Evolutionary conservation across 1,139 yeast species (phyloP).

Genomic region (Entelexis sorbosivorans): DNA sequence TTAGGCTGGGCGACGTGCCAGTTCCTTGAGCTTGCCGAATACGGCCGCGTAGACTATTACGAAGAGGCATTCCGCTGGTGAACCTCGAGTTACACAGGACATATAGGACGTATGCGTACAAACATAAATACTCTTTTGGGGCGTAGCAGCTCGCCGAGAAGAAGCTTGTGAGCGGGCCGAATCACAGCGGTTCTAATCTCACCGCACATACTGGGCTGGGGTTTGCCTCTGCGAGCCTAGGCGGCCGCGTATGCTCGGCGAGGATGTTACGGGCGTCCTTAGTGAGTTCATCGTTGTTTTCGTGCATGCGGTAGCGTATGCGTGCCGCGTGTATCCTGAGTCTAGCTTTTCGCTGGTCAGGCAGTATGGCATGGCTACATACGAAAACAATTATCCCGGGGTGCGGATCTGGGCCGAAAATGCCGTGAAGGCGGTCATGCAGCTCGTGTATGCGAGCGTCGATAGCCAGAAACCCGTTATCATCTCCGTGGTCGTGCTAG

Average conservation of each 20-base stretch:
- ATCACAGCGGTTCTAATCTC: no score
- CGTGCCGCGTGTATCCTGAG: conserved; percentile 30
- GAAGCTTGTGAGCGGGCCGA: no score
- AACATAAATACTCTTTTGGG: no score
- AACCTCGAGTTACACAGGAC: neutral
- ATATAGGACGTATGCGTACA: no score
- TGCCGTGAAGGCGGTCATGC: conserved; percentile 24
- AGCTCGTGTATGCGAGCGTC: conserved; percentile 1
- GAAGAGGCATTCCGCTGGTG: conserved; percentile 35
- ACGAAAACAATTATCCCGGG: conserved; percentile 33
- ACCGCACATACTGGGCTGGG: neutral
- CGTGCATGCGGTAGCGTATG: conserved; percentile 31
- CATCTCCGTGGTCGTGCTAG: conserved; percentile 16
- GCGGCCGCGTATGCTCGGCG: conserved; percentile 12
- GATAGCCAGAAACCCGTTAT: neutral
- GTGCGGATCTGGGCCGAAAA: conserved; percentile 32
- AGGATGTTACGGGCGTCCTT: conserved; percentile 25
- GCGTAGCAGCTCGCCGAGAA: no score
- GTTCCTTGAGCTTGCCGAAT: conserved; percentile 26
- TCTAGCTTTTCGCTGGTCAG: conserved; percentile 29
- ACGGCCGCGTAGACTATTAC: conserved; percentile 32
- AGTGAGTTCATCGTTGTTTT: conserved; percentile 31
- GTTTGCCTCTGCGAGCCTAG: neutral
- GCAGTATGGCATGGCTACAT: conserved; percentile 29
- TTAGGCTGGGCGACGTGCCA: conserved; percentile 26